phyloP scores from a whole-genome alignment of 352 stramenopile genomes.

The Pythium angustatum region DNA sequence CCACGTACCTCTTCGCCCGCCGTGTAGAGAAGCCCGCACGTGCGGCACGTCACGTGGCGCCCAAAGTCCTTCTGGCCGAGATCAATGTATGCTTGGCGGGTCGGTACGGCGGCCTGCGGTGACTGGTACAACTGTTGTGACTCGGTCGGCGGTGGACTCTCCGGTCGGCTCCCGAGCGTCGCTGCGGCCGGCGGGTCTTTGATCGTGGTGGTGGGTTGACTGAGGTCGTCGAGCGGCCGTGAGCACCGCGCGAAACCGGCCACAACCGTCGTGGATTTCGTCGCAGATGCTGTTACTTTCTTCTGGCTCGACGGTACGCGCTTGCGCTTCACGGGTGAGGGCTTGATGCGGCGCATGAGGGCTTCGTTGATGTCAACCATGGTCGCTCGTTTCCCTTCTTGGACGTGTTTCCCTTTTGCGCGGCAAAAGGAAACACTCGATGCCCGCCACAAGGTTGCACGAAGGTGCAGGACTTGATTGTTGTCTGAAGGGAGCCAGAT shows the following conservation, averaged over 20 bases:
- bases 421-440: neutral
- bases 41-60: slow-evolving; percentile 52
- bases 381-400: neutral
- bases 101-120: slow-evolving; percentile 20
- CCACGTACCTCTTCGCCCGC: slow-evolving; percentile 52
- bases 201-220: neutral
- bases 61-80: slow-evolving; percentile 75
- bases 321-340: slow-evolving; percentile 40
- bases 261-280: neutral
- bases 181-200: neutral
- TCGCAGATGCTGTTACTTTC: slow-evolving; percentile 6
- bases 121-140: neutral
- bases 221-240: slow-evolving; percentile 20
- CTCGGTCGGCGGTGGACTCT: neutral
- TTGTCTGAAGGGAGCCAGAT: too few species aligned
- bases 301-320: slow-evolving; percentile 25
- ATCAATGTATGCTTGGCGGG: slow-evolving; percentile 71
- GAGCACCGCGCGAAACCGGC: slow-evolving; percentile 29
- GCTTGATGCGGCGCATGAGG: slow-evolving; percentile 48
- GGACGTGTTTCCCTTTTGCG: slow-evolving; percentile 15
- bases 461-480: neutral
- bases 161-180: neutral
- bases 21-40: slow-evolving; percentile 74
- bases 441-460: neutral
- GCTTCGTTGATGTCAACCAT: slow-evolving; percentile 42